Base-by-base conservation (phyloP, 768 basidiomycete species). In the Russula vinacea region DNA sequence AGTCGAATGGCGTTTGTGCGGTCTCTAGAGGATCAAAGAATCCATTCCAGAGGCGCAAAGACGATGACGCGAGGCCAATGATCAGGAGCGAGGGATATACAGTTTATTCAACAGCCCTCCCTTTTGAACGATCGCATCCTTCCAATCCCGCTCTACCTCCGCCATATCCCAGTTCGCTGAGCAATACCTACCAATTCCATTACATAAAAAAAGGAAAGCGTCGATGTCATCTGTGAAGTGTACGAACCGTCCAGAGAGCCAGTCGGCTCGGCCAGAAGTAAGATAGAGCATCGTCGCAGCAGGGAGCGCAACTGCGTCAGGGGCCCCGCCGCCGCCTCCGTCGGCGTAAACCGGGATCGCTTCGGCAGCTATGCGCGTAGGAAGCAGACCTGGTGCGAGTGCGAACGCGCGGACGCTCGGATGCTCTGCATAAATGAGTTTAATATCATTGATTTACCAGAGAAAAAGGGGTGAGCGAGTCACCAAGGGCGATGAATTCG, bases 181-280 rank as follows among this genome's bases (percentile, higher is more conserved):
- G 14, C 22, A 62, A 14, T 33, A 63, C 33, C 56, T 62, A 19
- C 40, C 8, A 13, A 24, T 35, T 7, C 6, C 9, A 47, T 47
- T 13, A 47, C 7, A 29, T 24, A 47, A 29, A 29, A 26, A 50
- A 3, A 14, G 17, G 42, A 2, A 29, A 29, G 29, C 29, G 29
- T 2, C 29, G 29, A 29, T 29, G 29, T 29, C 29, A 5, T 29
- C 29, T 29, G 13, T 16, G 14, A 29, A 32, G n/a, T 16, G 3
- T 24, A 62, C 62, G 39, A 42, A 64, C 63, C 63, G 60, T 45
- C 56, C 61, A 22, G 50, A 56, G 26, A 66, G 42, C 55, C 60
- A 66, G 26, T 56, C 55, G 5, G 55, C 62, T 14, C 50, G 45
- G 2, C 62, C 51, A 9, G 58, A 40, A 17, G 62, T 58, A 17